These are phyloP conservation scores for Crithidia brevicula DNA, from an alignment of 208 protist species.

Conservation along the genomic window DNA sequence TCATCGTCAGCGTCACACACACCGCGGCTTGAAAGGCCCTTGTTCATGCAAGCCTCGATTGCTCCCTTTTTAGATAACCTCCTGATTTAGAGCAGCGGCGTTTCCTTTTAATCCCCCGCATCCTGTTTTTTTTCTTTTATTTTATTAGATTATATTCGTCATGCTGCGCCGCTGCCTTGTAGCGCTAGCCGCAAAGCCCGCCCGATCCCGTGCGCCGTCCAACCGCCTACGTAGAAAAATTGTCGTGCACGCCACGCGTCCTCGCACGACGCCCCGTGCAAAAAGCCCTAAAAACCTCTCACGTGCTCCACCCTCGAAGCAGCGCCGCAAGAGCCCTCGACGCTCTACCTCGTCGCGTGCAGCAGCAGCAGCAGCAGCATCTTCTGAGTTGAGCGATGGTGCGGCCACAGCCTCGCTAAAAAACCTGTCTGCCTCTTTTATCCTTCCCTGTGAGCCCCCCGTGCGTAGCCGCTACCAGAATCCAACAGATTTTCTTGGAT, in stretches of 20 bases:
- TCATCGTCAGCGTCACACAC: too few relatives aligned
- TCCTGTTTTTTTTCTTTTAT: neutral
- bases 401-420: neutral
- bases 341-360: too few relatives aligned
- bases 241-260: too few relatives aligned
- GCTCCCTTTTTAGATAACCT: too few relatives aligned
- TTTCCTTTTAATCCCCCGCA: neutral
- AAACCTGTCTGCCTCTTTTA: slow-evolving; percentile 14
- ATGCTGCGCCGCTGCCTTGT: slow-evolving; percentile 4
- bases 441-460: slow-evolving; percentile 12
- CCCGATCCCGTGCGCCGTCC: neutral
- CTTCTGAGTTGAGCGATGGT: neutral
- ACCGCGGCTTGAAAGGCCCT: too few relatives aligned
- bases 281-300: too few relatives aligned
- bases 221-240: neutral
- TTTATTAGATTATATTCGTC: neutral
- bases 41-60: too few relatives aligned
- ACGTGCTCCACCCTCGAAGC: too few relatives aligned
- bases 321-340: too few relatives aligned
- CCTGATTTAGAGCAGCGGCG: too few relatives aligned
- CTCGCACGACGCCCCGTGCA: too few relatives aligned
- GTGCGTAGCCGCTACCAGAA: slow-evolving; percentile 30
- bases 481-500: slow-evolving; percentile 35
- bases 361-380: neutral
- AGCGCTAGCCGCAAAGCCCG: neutral